Evolutionary conservation across 1,284 basidiomycete genomes (phyloP).

Genomic region (Mixia osmundae): DNA sequence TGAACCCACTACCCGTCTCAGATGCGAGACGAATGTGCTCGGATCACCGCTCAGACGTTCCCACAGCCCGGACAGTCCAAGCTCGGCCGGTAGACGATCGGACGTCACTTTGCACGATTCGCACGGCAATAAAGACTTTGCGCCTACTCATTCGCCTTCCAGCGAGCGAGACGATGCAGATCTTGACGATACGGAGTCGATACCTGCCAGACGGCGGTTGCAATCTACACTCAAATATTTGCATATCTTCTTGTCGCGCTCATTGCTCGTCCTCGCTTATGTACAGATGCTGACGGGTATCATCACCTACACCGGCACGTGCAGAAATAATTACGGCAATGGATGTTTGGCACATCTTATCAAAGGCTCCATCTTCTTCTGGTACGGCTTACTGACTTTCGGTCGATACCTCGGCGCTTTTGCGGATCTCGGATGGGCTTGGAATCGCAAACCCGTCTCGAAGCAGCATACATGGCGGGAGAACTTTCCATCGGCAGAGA

Average conservation of each 20-base stretch:
- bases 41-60: no score
- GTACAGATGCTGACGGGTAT: conserved; percentile 6
- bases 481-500: conserved; percentile 45
- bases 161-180: no score
- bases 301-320: conserved; percentile 27
- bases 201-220: no score
- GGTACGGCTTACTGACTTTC: conserved; percentile 67
- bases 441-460: conserved; percentile 37
- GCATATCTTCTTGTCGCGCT: not conserved
- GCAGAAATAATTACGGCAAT: conserved; percentile 28
- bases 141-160: no score
- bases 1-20: no score
- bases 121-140: no score
- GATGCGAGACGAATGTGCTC: no score
- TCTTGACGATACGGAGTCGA: no score
- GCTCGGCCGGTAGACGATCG: no score
- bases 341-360: conserved; percentile 79
- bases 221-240: no score
- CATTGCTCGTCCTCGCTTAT: conserved; percentile 10
- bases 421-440: conserved; percentile 77
- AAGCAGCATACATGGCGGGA: conserved; percentile 9
- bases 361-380: conserved; percentile 30
- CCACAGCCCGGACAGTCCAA: no score
- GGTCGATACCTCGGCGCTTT: conserved; percentile 77
- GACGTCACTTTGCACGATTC: no score